Evolutionary conservation across 805 yeast species (phyloP).

Genomic region (Ogataea nakhonphanomensis): DNA sequence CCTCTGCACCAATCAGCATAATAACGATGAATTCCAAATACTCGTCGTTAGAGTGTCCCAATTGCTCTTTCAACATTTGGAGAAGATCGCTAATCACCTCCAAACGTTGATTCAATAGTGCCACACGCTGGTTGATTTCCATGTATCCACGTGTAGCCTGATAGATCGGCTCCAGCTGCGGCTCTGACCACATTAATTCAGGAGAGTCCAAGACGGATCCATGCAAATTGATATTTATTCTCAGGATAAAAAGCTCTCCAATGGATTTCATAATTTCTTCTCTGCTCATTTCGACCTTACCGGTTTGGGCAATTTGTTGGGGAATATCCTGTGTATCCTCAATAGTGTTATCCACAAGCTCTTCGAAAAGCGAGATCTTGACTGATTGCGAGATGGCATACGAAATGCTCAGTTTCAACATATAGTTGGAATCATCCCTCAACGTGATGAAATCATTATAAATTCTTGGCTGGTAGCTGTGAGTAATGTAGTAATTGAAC

Average conservation of each 20-base stretch:
- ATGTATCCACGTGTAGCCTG: slow-evolving; percentile 95
- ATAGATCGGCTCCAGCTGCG: slow-evolving; percentile 94
- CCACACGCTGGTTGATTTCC: slow-evolving; percentile 92
- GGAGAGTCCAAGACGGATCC: slow-evolving; percentile 94
- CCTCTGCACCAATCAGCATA: slow-evolving; percentile 87
- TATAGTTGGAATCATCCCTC: slow-evolving; percentile 84
- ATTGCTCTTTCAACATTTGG: slow-evolving; percentile 95
- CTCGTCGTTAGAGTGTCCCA: slow-evolving; percentile 93
- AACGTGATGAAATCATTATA: slow-evolving; percentile 94
- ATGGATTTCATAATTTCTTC: slow-evolving; percentile 96
- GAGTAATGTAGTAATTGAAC: slow-evolving; percentile 90
- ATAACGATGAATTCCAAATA: slow-evolving; percentile 89
- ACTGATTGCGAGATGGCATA: slow-evolving; percentile 96
- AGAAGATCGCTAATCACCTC: slow-evolving; percentile 91
- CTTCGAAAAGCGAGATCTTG: slow-evolving; percentile 92
- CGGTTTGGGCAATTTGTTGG: slow-evolving; percentile 89
- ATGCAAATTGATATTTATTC: slow-evolving; percentile 78
- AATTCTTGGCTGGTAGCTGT: slow-evolving; percentile 90
- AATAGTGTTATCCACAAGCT: slow-evolving; percentile 92
- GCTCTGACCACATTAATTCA: slow-evolving; percentile 98
- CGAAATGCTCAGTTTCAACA: slow-evolving; percentile 88
- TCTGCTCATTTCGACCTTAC: slow-evolving; percentile 91
- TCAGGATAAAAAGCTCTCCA: slow-evolving; percentile 87
- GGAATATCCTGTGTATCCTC: slow-evolving; percentile 98
- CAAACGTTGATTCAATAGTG: slow-evolving; percentile 81